Conservation (phyloP, 768 basidiomycete genomes). For the Royoungia palumana region DNA sequence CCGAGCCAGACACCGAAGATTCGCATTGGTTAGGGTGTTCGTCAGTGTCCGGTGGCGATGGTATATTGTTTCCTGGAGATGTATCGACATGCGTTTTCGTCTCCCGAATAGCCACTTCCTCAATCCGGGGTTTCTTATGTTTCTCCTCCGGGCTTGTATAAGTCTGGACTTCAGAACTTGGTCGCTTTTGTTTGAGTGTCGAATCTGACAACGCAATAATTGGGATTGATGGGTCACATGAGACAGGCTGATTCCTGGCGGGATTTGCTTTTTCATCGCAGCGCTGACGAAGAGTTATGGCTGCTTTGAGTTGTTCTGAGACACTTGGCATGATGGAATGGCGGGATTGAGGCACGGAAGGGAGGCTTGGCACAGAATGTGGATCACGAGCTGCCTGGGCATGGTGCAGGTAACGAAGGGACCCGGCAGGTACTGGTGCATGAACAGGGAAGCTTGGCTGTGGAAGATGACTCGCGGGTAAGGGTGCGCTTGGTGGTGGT, state of each 20-base stretch:
- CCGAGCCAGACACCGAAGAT: neutral
- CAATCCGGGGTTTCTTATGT: constrained; percentile 20
- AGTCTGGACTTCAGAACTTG: constrained; percentile 10
- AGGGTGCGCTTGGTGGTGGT: constrained; percentile 15
- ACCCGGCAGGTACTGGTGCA: constrained; percentile 4
- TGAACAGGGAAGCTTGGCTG: constrained; percentile 11
- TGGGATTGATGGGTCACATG: neutral
- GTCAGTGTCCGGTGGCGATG: neutral
- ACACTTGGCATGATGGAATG: neutral
- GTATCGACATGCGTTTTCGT: neutral
- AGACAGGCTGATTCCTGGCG: neutral
- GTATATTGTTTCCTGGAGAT: neutral
- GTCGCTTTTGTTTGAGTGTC: constrained; percentile 16
- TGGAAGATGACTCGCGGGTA: constrained; percentile 4
- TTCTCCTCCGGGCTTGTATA: constrained; percentile 8
- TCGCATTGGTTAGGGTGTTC: constrained; percentile 1
- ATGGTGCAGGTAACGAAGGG: constrained; percentile 8
- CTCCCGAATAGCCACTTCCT: constrained; percentile 1
- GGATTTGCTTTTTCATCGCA: neutral
- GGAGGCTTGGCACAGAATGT: constrained; percentile 3
- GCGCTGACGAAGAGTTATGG: neutral
- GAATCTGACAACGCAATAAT: neutral
- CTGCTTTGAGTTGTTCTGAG: constrained; percentile 1
- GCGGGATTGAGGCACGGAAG: constrained; percentile 1
- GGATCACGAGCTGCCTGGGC: neutral